These are phyloP conservation scores for Penicillium sp. DNA, from an alignment of 2,329 filamentous ascomycete genomes.

Conservation along the genomic window DNA sequence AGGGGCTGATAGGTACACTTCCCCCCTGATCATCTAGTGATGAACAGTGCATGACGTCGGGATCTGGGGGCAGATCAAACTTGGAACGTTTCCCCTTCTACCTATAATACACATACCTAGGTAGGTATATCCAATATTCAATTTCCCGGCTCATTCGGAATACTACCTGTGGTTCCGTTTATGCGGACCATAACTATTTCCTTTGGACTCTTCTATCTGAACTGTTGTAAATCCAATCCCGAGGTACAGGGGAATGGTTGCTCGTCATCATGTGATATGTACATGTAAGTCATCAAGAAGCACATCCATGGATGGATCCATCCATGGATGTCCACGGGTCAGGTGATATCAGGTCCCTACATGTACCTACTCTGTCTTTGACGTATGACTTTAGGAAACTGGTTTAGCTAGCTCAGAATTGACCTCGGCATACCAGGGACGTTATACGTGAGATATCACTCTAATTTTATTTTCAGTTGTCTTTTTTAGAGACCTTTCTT, in stretches of 20 bases:
- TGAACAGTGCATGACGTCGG: conserved; percentile 20
- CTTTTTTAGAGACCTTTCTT: too few species aligned
- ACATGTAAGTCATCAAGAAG: too few species aligned
- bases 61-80: background rate
- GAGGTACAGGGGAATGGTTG: background rate
- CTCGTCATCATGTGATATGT: background rate
- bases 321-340: too few species aligned
- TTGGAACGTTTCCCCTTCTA: background rate
- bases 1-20: background rate
- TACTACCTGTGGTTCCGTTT: background rate
- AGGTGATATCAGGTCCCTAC: too few species aligned
- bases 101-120: background rate
- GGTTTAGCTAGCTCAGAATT: too few species aligned
- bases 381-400: too few species aligned
- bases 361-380: too few species aligned
- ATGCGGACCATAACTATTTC: background rate
- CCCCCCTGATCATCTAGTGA: conserved; percentile 13
- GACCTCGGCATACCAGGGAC: too few species aligned
- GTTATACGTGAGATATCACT: too few species aligned
- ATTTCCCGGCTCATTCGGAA: background rate
- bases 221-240: background rate
- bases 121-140: too few species aligned
- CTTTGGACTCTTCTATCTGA: background rate
- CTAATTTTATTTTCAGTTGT: too few species aligned
- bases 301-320: too few species aligned